Base-by-base conservation (phyloP, 352 stramenopile genomes). In the Pythium apleroticum region DNA sequence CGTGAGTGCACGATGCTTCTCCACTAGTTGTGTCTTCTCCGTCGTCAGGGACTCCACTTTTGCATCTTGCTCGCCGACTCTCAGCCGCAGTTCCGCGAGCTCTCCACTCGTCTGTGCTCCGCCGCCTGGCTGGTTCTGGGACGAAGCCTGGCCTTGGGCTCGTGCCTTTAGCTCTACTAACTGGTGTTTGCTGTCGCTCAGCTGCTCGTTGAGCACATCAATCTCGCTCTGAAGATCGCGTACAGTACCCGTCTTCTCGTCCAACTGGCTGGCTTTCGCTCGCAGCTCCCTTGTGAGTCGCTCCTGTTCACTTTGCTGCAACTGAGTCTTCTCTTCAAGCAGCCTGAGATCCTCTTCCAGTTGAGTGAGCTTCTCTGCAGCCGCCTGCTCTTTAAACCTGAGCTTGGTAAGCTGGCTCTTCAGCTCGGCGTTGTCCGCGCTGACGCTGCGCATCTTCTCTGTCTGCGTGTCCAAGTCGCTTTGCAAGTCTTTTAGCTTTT, bases 381-480 rank as follows among this genome's bases (percentile, higher is more conserved):
- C 37, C 41, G 68, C 61, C 63, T 86, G 75, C 52, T 86, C 78
- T 24, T 71, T 76, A 55, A 80, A 56, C 33, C 78, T 84, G 19
- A 69, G 22, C 65, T 84, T 84, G 39, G 24, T 70, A 3, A 79
- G 45, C 27, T 75, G 68, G 19, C 43, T 35, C 24, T 76, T 78
- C 11, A 78, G 25, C 0, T 86, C 80, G 0, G 67, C 68, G 4
- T 52, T 53, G 45, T 86, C 77, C 15, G 24, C 55, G 5, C 45
- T 43, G 24, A 68, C 52, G 12, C 50, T 48, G 6, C 77, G 77
- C 15, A 31, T 50, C 24, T 74, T 73, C 48, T 80, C 72, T 15
- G 66, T 33, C 27, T 65, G 56, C 3, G n/a, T 50, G 20, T 80
- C 77, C 12, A 72, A 19, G 9, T 78, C 74, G n/a, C 77, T 71